Base-by-base conservation (phyloP, 352 stramenopile genomes). In the Phytophthora parvispora region DNA sequence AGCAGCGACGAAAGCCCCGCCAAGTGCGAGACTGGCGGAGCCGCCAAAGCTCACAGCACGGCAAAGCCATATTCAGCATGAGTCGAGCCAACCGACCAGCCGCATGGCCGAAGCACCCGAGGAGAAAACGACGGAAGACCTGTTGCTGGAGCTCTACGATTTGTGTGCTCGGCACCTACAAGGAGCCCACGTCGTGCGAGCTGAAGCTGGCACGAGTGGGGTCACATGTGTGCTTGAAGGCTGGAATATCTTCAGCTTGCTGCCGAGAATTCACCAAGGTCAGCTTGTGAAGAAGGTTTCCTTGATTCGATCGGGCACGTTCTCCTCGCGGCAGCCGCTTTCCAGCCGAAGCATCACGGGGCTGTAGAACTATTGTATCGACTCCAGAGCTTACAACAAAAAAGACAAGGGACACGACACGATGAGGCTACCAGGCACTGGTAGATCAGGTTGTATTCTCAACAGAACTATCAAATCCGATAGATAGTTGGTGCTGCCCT, bases 201-300 rank as follows among this genome's bases (percentile, higher is more conserved):
- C 74, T 4, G 84, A 94, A 61, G 84, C 86, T 2, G 86, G 86
- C 6, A 91, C 86, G 4, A 92, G 83, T 45, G 86, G 86, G 0
- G 20, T 93, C 22, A 81, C 78, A 4, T 81, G 86, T 20, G 58
- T 83, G 9, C 42, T 93, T 4, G 86, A 94, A 43, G 84, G 84
- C 1, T 91, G 80, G 77, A 90, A 93, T 50, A 15, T 91, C 15
- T 88, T 92, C 62, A 84, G 74, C 36, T 66, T 93, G 2, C 22
- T 94, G 27, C 84, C 86, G 1, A 83, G 78, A 18, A 72, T 86
- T 34, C 63, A 73, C 12, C 70, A 78, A 43, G 49, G 56, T 6
- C 64, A 77, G 28, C 48, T 67, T 4, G 63, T 25, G 0, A 69
- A 69, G 31, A 82, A 51, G 24, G 43, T 59, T 10, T 77, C 76